Conservation (phyloP, 1,284 basidiomycete species). For the Trichosporon faecale region DNA sequence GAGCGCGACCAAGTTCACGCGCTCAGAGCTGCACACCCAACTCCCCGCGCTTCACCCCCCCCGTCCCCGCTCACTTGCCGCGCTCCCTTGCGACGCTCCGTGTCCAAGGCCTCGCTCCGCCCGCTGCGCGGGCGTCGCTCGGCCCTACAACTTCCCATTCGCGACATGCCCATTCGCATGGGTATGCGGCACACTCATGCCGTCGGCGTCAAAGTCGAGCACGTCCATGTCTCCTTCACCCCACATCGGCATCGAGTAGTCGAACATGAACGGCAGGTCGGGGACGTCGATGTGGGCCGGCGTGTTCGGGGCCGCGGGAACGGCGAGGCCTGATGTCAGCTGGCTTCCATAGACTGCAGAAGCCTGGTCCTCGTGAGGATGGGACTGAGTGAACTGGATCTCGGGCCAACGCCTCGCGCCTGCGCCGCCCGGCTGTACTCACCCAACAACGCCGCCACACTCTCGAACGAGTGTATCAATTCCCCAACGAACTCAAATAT, state of each 20-base stretch:
- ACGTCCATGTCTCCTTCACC: conserved; percentile 7
- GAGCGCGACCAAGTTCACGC: too few relatives aligned
- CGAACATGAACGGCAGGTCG: conserved; percentile 25
- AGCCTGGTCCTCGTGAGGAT: too few relatives aligned
- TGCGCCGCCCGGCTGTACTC: conserved; percentile 7
- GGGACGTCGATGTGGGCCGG: conserved; percentile 5
- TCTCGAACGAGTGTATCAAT: conserved; percentile 23
- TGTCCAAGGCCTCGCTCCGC: not conserved
- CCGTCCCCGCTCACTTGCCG: too few relatives aligned
- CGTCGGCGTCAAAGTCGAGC: not conserved
- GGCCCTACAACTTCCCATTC: not conserved
- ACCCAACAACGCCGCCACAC: conserved; percentile 22
- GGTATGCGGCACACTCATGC: not conserved
- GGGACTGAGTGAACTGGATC: too few relatives aligned
- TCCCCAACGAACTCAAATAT: conserved; percentile 23
- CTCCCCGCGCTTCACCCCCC: too few relatives aligned
- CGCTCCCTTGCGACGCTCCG: too few relatives aligned
- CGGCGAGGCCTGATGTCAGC: conserved; percentile 16
- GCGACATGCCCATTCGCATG: not conserved
- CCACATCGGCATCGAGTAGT: conserved; percentile 25
- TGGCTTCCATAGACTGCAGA: not conserved
- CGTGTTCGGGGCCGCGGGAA: conserved; percentile 10
- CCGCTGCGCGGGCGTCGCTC: too few relatives aligned
- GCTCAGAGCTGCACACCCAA: too few relatives aligned
- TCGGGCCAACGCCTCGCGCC: not conserved